Base-by-base conservation (phyloP, 345 rosid genomes). In the Sisymbrium irio region DNA sequence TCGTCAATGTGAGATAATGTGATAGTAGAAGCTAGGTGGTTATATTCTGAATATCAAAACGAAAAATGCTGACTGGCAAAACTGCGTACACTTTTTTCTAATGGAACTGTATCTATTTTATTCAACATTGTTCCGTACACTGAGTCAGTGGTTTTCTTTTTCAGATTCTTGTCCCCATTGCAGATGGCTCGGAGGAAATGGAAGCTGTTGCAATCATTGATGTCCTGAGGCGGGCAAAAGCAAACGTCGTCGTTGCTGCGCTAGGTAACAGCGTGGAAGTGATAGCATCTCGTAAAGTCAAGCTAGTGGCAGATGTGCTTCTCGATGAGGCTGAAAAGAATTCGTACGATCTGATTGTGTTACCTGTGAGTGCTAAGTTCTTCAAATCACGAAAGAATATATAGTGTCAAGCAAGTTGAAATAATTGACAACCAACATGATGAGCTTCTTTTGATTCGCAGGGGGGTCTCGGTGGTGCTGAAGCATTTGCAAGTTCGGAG, bases 401-500 rank as follows among this genome's bases (percentile, higher is more conserved):
- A 14, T 55, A 17, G 4, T 79, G 58, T 35, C 59, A 66, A 32
- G 36, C 42, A 39, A 36, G 19, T 37, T 65, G 37, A 39, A 35
- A 45, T 61, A 37, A 33, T 67, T 77, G n/a, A 32, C 45, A 25
- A 28, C 30, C 5, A 63, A 30, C 13, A 25, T 28, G 15, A 8
- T 45, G 6, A 17, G 35, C 65, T 76, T 45, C 9, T 22, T 59
- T 51, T 7, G 46, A 55, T 74, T 65, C 37, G 25, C 72, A 95
- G 97, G 97, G 97, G 69, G 99, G 99, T 68, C 83, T 92, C 14
- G 99, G 93, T 64, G 99, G 97, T 44, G 97, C 99, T 42, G 88
- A 90, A 85, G 86, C 92, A 79, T 92, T 92, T 80, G 83, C 99
- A 5, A 84, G 77, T 49, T 87, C 92, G 1, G 96, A 86, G 59